A percentile compares a stretch with the other conserved stretches of the same genome.
Conservation (phyloP, 441 rosid species). For the Pelargonium myrrhifolium region DNA sequence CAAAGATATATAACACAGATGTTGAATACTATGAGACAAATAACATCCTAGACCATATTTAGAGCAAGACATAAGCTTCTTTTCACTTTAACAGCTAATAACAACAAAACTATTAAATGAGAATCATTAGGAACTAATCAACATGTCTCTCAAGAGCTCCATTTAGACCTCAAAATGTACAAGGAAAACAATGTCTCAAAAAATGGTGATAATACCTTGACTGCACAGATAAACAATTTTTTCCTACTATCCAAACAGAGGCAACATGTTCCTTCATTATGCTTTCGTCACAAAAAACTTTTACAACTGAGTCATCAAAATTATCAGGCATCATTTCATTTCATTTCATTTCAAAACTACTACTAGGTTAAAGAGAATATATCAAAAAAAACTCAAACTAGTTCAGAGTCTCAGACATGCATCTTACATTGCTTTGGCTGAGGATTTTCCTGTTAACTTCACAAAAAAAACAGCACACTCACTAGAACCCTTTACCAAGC, state of each 20-base stretch:
- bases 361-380: slow-evolving; percentile 1
- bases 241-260: neutral
- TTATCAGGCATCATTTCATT: slow-evolving; percentile 3
- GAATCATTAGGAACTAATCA: neutral
- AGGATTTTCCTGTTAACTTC: neutral
- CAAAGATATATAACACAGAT: neutral
- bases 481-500: slow-evolving; percentile 50
- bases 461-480: slow-evolving; percentile 15
- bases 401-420: slow-evolving; percentile 1
- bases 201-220: neutral
- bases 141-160: neutral
- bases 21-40: neutral
- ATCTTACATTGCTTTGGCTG: slow-evolving; percentile 6
- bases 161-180: neutral
- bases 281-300: neutral
- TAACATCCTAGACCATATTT: neutral
- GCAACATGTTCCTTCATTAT: slow-evolving; percentile 2
- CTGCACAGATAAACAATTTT: neutral
- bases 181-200: neutral
- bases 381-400: neutral
- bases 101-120: neutral
- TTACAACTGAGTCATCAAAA: neutral
- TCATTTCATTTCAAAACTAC: neutral
- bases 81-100: neutral
- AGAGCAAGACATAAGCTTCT: neutral